Base-by-base conservation (phyloP, 164 flowering plant genomes). In the Umbilicus rupestris region DNA sequence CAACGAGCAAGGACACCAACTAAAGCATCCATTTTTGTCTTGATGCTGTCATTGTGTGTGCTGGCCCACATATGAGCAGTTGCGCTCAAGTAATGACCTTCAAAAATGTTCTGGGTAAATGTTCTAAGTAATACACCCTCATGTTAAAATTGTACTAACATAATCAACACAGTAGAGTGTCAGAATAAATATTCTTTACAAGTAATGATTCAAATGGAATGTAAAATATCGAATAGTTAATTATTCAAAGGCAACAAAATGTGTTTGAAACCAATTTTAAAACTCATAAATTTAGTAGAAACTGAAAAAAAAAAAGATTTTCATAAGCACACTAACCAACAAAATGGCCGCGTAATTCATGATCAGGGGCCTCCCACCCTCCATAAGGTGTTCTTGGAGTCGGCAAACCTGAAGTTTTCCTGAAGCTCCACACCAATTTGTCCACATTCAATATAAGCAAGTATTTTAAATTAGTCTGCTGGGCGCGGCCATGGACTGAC, bases 51-150 rank as follows among this genome's bases (percentile, higher is more conserved):
- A 70, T 90, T 83, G 70, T 85, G 85, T 66, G 96, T 90, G 73
- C 97, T 89, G 0, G 98, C 97, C 96, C 97, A 94, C 94, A 85
- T 87, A 29, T 81, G 80, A 7, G 98, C 97, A 19, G 93, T 71
- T 55, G 96, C 97, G 68, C 98, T 90, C 81, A 94, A 12, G 76
- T 86, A 90, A 75, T 94, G 97, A 55, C 98, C 97, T 90, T 71
- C 78, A 79, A 37, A 66, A 67, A 19, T 7, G 26, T 49, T 50
- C 55, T 41, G 66, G 57, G 65, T 42, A 41, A 42, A n/a, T 39
- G 33, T 1, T 8, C 9, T 33, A 33, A 33, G 4, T 33, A 33
- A 33, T 33, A 33, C 6, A 6, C 37, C 52, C n/a, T 33, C 37
- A 33, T 33, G 6, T 33, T 33, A 33, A 33, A 33, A 33, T 33